Conservation (phyloP, 805 yeast genomes). For the Torulaspora franciscae region DNA sequence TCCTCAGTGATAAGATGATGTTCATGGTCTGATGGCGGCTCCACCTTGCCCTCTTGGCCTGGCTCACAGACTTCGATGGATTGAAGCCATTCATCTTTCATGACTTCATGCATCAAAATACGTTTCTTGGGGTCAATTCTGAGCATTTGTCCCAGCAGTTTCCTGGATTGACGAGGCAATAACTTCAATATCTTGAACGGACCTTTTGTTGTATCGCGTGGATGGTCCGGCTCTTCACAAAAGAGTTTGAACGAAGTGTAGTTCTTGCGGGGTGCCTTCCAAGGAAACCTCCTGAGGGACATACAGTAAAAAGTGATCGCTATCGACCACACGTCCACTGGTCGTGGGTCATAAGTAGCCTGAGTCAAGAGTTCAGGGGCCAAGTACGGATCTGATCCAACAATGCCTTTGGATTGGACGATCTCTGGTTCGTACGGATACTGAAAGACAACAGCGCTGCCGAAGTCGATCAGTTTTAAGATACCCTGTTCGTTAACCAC, state of each 20-base stretch:
- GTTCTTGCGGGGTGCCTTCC: slow-evolving; percentile 82
- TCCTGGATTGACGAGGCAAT: slow-evolving; percentile 63
- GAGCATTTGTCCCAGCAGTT: slow-evolving; percentile 61
- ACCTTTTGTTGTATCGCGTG: slow-evolving; percentile 49
- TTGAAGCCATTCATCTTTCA: slow-evolving; percentile 53
- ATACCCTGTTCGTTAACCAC: slow-evolving; percentile 73
- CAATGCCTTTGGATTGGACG: slow-evolving; percentile 73
- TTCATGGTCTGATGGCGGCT: slow-evolving; percentile 41
- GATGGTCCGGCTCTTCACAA: slow-evolving; percentile 40
- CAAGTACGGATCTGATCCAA: slow-evolving; percentile 93
- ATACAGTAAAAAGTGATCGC: slow-evolving; percentile 92
- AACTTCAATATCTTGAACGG: slow-evolving; percentile 67
- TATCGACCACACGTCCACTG: slow-evolving; percentile 88
- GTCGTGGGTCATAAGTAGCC: slow-evolving; percentile 69
- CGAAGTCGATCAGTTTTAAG: slow-evolving; percentile 86
- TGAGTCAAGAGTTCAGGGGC: slow-evolving; percentile 80
- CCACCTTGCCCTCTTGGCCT: slow-evolving; percentile 24
- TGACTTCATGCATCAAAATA: slow-evolving; percentile 52
- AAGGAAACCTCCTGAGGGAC: slow-evolving; percentile 82
- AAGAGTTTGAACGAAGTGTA: slow-evolving; percentile 76
- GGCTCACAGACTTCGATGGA: slow-evolving; percentile 51
- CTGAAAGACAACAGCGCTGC: slow-evolving; percentile 80
- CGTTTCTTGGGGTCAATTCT: slow-evolving; percentile 54
- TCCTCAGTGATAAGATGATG: slow-evolving; percentile 71
- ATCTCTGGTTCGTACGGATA: slow-evolving; percentile 55